Base-by-base conservation (phyloP, 495 filamentous ascomycete species). In the Oleoguttula mirabilis region DNA sequence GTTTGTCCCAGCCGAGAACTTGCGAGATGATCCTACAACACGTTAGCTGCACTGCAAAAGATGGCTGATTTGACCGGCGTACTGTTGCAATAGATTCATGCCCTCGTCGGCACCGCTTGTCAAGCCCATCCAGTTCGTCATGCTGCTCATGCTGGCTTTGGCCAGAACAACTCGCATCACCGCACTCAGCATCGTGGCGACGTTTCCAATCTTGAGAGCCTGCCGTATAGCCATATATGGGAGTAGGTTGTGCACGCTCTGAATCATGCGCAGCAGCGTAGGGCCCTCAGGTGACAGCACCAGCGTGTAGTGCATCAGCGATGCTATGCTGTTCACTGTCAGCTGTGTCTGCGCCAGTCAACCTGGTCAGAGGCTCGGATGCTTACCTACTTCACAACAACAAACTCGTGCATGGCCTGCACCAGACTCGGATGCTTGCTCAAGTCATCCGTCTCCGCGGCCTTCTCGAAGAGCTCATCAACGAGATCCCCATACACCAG, bases 51-150 rank as follows among this genome's bases (percentile, higher is more conserved):
- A 23, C 8, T 10, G 8, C 10, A 21, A 8, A 43, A n/a, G 12
- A 6, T 14, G 15, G 6, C 8, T 7, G 7, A 10, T 14, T 10
- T 6, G 32, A 14, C 25, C 10, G 10, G 50, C 58, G 12, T 57
- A 72, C 72, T 71, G 65, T 55, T 82, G 77, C 36, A 82, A 54
- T 23, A 82, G 41, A 51, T 81, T 82, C 77, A 80, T 78, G 45
- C 78, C 78, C 40, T 79, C 73, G 45, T 79, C 68, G 6, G 69
- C 66, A 15, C 66, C 68, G 22, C 69, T 62, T 0, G 70, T 80
- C 10, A 58, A 39, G 0, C 78, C 77, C 33, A 81, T 61, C 77
- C 77, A 82, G 49, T 79, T 79, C 7, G 78, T 76, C 12, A 81
- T 39, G 1, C 67, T 70, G 3, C 67, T 70, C 2, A 82, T 57